Base-by-base conservation (phyloP, 768 basidiomycete genomes). In the Dictyophora rubrovolvata region DNA sequence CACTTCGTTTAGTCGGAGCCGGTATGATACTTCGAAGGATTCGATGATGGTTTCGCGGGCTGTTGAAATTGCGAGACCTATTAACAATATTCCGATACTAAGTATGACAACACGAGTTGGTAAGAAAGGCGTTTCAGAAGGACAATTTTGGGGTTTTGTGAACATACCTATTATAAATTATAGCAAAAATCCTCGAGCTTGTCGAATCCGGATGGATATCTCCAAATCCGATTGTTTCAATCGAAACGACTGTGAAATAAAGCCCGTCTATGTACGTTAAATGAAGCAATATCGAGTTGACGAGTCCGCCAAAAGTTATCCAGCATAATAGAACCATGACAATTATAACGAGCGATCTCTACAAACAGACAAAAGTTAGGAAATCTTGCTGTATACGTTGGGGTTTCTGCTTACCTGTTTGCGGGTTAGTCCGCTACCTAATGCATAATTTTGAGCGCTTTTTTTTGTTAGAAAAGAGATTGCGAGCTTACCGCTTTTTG, bases 381-480 rank as follows among this genome's bases (percentile, higher is more conserved):
- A 12, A 2, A 14, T 12, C 42, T 5, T 42, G 28, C 2, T 2
- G 28, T 28, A 7, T 28, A 28, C 28, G 28, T 28, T 80, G 4
- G n/a, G 89, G 80, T 64, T 93, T 17, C 17, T 23, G 28, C 46
- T 11, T 23, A 56, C 55, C 46, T 56, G 91, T 66, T 84, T 89
- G 21, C 79, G 78, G 0, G 89, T 93, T 37, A 93, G 71, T 0
- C 91, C 91, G 62, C 87, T 89, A 5, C 85, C 87, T 88, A 54
- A 21, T 28, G 28, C 28, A 28, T 28, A 23, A 12, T 16, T 5
- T 2, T 1, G 21, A 12, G 20, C 54, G 57, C 20, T 10, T 28
- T 34, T 28, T 56, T 35, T 18, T 37, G 33, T 4, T 35, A 34
- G 33, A 33, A 61, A 54, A 51, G 16, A 28, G 49, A 22, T 35